These are phyloP conservation scores for Psilocybe tampanensis DNA, from an alignment of 768 basidiomycete species.

Conservation along the genomic window DNA sequence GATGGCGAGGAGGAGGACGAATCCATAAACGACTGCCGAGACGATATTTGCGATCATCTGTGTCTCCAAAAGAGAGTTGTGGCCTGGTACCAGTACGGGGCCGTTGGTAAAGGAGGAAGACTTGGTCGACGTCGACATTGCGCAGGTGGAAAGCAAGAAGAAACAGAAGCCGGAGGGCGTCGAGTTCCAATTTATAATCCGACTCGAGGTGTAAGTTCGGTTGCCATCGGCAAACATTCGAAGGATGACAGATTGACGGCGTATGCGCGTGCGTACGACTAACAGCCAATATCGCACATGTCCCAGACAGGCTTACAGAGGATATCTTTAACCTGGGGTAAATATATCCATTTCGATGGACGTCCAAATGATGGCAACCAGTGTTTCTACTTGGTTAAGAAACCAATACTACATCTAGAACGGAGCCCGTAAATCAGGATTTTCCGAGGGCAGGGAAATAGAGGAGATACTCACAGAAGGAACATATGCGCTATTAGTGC, in stretches of 20 bases:
- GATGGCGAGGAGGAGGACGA: conserved; percentile 6
- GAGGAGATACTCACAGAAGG: too few relatives aligned
- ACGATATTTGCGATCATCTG: conserved; percentile 16
- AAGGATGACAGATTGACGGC: neutral
- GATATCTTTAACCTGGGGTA: too few relatives aligned
- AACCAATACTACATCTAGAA: too few relatives aligned
- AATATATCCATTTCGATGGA: too few relatives aligned
- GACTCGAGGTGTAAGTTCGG: neutral
- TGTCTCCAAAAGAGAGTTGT: conserved; percentile 7
- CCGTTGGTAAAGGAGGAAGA: neutral
- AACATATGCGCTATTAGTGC: too few relatives aligned
- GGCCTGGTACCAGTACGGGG: conserved; percentile 2
- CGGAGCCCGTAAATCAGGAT: too few relatives aligned
- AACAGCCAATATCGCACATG: too few relatives aligned
- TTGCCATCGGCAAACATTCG: neutral
- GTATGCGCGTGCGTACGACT: too few relatives aligned
- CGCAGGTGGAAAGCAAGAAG: neutral
- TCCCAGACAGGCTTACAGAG: too few relatives aligned
- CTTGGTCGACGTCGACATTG: neutral
- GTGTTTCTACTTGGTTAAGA: too few relatives aligned
- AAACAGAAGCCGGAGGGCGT: neutral
- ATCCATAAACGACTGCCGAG: conserved; percentile 8
- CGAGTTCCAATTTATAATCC: neutral
- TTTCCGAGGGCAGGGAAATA: too few relatives aligned
- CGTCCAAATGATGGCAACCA: too few relatives aligned